Percentiles rank a stretch among this genome's conserved stretches.
Evolutionary conservation across 179 eudicot genomes (phyloP).

Genomic region (Beta corolliflora): DNA sequence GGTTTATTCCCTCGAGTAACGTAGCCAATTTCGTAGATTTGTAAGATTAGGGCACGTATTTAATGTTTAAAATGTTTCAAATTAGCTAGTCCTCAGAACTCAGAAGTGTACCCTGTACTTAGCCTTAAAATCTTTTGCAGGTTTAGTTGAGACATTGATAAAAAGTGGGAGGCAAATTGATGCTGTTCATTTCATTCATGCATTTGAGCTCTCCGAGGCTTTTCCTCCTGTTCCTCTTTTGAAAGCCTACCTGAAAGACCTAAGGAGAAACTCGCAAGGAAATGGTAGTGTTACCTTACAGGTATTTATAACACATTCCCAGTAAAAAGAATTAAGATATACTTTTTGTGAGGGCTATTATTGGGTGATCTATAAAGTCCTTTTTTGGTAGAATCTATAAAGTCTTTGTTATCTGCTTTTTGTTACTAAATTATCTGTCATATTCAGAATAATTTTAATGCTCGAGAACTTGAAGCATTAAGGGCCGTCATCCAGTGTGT

Average conservation of each 20-base stretch:
- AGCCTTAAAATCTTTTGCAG: conserved; percentile 36
- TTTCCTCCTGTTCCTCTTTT: conserved; percentile 58
- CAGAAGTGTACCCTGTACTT: background rate
- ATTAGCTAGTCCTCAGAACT: background rate
- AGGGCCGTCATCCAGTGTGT: conserved; percentile 53
- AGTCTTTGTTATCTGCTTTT: background rate
- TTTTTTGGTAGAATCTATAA: background rate
- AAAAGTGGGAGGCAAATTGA: conserved; percentile 48
- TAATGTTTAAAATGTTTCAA: background rate
- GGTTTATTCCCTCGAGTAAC: conserved; percentile 18
- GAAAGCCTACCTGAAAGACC: conserved; percentile 50
- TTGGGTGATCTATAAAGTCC: background rate
- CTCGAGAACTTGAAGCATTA: conserved; percentile 59
- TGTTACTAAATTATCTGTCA: background rate
- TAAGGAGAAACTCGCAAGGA: conserved; percentile 60
- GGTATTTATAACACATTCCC: conserved; percentile 10
- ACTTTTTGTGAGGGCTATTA: background rate
- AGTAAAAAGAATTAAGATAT: background rate
- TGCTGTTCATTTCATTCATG: conserved; percentile 61
- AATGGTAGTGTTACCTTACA: conserved; percentile 37
- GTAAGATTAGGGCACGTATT: background rate
- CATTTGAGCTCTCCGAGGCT: conserved; percentile 51
- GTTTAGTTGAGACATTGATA: conserved; percentile 52
- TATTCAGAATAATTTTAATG: conserved; percentile 46
- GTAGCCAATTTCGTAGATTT: conserved; percentile 16